Percentiles rank a stretch among this genome's conserved stretches.
These are phyloP conservation scores for Acanthamoeba healyi DNA, from an alignment of 208 protist genomes.

Conservation along the genomic window DNA sequence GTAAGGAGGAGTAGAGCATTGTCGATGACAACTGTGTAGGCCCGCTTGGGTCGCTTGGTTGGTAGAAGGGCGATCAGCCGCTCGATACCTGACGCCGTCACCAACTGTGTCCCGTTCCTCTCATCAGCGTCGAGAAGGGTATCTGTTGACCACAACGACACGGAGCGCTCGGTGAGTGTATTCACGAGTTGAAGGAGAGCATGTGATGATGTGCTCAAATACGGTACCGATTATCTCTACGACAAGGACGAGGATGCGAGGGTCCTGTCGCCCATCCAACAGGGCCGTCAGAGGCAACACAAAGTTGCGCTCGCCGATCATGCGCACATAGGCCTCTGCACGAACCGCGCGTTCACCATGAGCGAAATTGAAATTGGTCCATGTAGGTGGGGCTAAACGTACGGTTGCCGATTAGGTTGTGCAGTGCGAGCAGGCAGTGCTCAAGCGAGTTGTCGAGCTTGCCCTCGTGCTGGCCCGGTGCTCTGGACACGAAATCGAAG, in stretches of 20 bases:
- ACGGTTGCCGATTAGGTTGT: conserved; percentile 37
- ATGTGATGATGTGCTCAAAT: no score
- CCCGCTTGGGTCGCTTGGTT: conserved; percentile 32
- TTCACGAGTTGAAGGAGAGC: no score
- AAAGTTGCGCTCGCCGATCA: conserved; percentile 74
- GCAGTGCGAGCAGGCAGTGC: conserved; percentile 34
- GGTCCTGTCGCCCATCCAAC: conserved; percentile 7
- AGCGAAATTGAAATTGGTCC: not conserved
- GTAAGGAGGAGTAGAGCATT: conserved; percentile 46
- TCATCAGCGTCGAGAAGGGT: conserved; percentile 22
- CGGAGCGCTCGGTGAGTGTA: no score
- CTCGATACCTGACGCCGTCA: conserved; percentile 67
- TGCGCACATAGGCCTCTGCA: conserved; percentile 46
- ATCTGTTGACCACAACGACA: not conserved
- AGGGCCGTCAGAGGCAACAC: conserved; percentile 63
- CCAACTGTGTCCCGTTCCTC: conserved; percentile 62
- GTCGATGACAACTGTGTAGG: not conserved
- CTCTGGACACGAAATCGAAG: conserved; percentile 69
- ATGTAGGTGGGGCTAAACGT: not conserved
- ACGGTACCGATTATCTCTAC: conserved; percentile 50
- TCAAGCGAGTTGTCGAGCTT: conserved; percentile 56
- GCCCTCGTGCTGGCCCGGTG: not conserved
- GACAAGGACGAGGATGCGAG: conserved; percentile 71
- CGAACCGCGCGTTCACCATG: not conserved
- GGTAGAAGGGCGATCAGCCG: conserved; percentile 43